phyloP scores from a whole-genome alignment of 106 monocot species.

The Phalaenopsis aphrodite region DNA sequence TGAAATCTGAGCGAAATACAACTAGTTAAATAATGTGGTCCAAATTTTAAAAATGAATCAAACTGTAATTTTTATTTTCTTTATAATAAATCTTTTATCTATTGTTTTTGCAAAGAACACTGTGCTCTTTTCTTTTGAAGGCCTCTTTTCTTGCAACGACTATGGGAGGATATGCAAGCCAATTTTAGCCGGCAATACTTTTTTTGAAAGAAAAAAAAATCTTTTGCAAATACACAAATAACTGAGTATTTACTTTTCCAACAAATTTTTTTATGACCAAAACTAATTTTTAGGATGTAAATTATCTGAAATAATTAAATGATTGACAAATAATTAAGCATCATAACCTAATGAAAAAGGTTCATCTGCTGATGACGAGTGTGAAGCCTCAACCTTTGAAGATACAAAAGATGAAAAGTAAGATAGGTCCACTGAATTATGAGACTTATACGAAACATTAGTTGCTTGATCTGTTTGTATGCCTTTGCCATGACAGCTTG shows the following conservation, averaged over 20 bases:
- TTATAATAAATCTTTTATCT: slow-evolving; percentile 96
- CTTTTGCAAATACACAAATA: slow-evolving; percentile 65
- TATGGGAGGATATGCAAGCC: slow-evolving; percentile 76
- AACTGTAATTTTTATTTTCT: slow-evolving; percentile 87
- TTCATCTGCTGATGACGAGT: slow-evolving; percentile 46
- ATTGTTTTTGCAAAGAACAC: slow-evolving; percentile 89
- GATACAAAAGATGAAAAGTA: slow-evolving; percentile 23
- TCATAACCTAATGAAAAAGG: slow-evolving; percentile 23
- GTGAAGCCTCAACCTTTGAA: slow-evolving; percentile 26
- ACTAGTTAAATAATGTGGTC: slow-evolving; percentile 74
- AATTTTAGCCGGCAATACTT: slow-evolving; percentile 78
- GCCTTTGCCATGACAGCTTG: too few species aligned
- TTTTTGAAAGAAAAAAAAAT: slow-evolving; percentile 61
- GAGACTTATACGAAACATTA: slow-evolving; percentile 16
- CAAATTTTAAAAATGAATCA: slow-evolving; percentile 88
- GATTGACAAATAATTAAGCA: slow-evolving; percentile 31
- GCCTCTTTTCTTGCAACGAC: slow-evolving; percentile 89
- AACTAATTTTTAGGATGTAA: slow-evolving; percentile 44
- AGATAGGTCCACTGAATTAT: slow-evolving; percentile 29
- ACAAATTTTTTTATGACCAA: slow-evolving; percentile 26
- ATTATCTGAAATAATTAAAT: slow-evolving; percentile 22
- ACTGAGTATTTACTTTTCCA: slow-evolving; percentile 67
- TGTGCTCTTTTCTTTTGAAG: slow-evolving; percentile 93
- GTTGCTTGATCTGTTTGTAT: slow-evolving; percentile 7
- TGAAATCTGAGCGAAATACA: slow-evolving; percentile 39